Conservation (phyloP, 768 basidiomycete genomes). For the Leccinum arenicola region DNA sequence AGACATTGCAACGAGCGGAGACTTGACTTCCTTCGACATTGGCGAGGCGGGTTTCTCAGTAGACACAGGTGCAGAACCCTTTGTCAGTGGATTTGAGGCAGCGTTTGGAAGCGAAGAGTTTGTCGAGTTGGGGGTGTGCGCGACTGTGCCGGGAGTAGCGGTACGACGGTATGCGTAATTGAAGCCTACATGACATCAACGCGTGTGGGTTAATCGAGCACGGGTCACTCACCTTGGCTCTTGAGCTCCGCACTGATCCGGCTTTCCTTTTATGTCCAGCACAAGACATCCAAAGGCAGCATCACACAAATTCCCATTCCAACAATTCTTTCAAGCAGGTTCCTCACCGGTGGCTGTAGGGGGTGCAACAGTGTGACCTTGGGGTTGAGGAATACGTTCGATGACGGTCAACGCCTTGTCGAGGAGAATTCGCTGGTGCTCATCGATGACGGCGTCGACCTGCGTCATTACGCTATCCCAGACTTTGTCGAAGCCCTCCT, state of each 20-base stretch:
- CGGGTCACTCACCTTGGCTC: conserved; percentile 70
- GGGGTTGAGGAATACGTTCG: conserved; percentile 68
- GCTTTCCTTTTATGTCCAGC: conserved; percentile 85
- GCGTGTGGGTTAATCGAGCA: not conserved
- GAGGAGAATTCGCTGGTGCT: conserved; percentile 81
- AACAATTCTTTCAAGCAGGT: conserved; percentile 96
- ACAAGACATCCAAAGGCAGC: conserved; percentile 89
- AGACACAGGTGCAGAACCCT: conserved; percentile 33
- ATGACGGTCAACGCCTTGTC: conserved; percentile 87
- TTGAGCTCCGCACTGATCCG: conserved; percentile 89
- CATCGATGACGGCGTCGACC: conserved; percentile 89
- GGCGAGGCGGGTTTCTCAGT: conserved; percentile 37
- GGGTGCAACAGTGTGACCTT: conserved; percentile 35
- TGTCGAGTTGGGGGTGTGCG: conserved; percentile 58
- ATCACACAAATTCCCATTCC: conserved; percentile 99
- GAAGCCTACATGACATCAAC: conserved; percentile 58
- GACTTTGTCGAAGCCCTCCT: conserved; percentile 85
- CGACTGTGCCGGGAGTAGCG: conserved; percentile 48
- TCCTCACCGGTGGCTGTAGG: conserved; percentile 70
- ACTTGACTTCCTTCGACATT: conserved; percentile 33
- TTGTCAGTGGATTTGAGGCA: conserved; percentile 32
- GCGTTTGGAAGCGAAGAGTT: conserved; percentile 48
- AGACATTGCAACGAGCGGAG: conserved; percentile 34
- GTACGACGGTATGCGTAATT: conserved; percentile 92
- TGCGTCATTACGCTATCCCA: conserved; percentile 92